Percentiles rank a stretch among this genome's conserved stretches.
These are phyloP conservation scores for Carex myosuroides DNA, from an alignment of 176 grass and related monocot species.

Conservation along the genomic window DNA sequence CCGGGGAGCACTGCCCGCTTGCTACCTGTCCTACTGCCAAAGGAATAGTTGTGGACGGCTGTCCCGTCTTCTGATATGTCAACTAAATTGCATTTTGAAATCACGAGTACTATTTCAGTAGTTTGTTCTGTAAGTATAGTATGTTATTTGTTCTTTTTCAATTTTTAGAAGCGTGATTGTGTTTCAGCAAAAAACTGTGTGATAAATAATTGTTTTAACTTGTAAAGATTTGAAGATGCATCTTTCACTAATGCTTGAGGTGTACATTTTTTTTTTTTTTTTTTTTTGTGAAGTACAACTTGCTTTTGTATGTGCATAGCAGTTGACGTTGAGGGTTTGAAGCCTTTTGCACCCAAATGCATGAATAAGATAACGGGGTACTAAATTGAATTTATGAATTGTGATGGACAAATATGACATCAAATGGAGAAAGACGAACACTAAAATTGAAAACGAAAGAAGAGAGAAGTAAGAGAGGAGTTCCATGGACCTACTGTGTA, in stretches of 20 bases:
- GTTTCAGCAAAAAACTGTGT: background rate
- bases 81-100: too few species aligned
- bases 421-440: background rate
- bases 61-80: slow-evolving; percentile 12
- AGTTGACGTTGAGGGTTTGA: background rate
- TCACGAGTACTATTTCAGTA: too few species aligned
- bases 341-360: background rate
- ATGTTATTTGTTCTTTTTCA: too few species aligned
- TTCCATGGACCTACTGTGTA: too few species aligned
- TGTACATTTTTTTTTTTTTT: background rate
- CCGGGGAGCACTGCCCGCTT: slow-evolving; percentile 59
- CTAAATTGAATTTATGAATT: background rate
- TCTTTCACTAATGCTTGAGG: background rate
- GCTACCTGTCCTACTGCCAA: slow-evolving; percentile 51
- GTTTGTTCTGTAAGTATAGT: too few species aligned
- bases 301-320: background rate
- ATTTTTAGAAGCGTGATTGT: background rate
- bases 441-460: too few species aligned
- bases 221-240: background rate
- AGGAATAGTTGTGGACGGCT: slow-evolving; percentile 26
- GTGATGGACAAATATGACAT: background rate
- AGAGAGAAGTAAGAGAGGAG: too few species aligned
- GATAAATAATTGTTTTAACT: background rate
- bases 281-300: background rate
- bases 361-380: background rate